Base-by-base conservation (phyloP, 164 flowering plant species). In the Houttuynia cordata region DNA sequence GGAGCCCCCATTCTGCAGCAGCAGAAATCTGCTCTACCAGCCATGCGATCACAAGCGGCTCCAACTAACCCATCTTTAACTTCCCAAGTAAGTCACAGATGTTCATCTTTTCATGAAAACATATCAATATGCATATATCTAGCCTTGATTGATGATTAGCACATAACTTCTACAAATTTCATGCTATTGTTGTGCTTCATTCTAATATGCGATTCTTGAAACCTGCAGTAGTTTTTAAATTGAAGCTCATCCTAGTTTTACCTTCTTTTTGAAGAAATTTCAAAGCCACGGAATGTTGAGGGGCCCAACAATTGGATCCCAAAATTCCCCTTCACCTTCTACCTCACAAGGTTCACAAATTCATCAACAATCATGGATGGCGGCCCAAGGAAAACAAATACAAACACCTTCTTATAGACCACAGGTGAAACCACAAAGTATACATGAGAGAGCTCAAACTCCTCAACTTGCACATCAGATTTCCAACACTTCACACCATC, bases 331-430 rank as follows among this genome's bases (percentile, higher is more conserved):
- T 62, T 69, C 83, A 58, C 79, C 79, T 22, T 70, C 63, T 68
- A 63, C 80, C 23, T 68, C 91, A 56, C 88, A 81, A 68, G 68
- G 70, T 65, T 54, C 67, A 63, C 90, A 76, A 67, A 22, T 86
- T 22, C 74, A 69, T 64, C 76, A 72, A 30, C 98, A 88, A 68
- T 86, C 96, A 41, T 88, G 96, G 97, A 67, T 88, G 67, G 66
- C 89, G 53, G 13, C 76, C 24, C 96, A 81, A 72, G 94, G 84
- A 63, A 85, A 77, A 51, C 70, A 58, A 69, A 71, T 69, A 61
- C 68, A 58, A 57, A 54, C 73, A 68, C 81, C 90, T 23, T 79
- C 96, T 60, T 70, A 63, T 64, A 81, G 93, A 68, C 81, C 82
- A 40, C 88, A 71, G 37, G 62, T 71, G 66, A 84, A 56, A 62